These are phyloP conservation scores for Agarophyton chilense DNA, from an alignment of 23 red algal genomes.

Conservation along the genomic window DNA sequence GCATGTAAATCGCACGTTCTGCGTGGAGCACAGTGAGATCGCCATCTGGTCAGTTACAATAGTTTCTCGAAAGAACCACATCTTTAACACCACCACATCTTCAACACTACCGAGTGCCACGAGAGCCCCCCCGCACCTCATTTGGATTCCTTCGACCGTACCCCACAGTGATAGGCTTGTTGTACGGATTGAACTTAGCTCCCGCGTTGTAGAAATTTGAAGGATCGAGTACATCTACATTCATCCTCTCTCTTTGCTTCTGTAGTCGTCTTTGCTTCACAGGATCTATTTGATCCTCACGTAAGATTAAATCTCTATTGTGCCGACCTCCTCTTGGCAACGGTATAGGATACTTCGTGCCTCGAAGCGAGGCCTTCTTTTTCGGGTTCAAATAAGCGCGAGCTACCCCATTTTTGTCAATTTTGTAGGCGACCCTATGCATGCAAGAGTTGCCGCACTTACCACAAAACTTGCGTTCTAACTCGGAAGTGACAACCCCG, in stretches of 20 bases:
- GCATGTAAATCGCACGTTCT: constrained; percentile 1
- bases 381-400: constrained; percentile 62
- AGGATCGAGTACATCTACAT: constrained; percentile 78
- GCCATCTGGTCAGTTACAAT: neutral
- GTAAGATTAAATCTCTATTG: constrained; percentile 81
- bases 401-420: constrained; percentile 74
- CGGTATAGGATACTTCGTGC: constrained; percentile 95
- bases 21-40: neutral
- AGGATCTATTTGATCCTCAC: constrained; percentile 82
- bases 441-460: constrained; percentile 81
- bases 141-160: constrained; percentile 79
- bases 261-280: constrained; percentile 35
- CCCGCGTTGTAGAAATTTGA: constrained; percentile 84
- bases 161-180: constrained; percentile 63
- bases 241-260: constrained; percentile 50
- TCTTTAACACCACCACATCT: neutral
- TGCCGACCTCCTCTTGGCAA: constrained; percentile 81
- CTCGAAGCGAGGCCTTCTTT: constrained; percentile 50
- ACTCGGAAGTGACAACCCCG: constrained; percentile 61
- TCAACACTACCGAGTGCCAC: constrained; percentile 9
- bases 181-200: constrained; percentile 56
- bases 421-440: constrained; percentile 66
- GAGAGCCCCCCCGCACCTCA: constrained; percentile 40
- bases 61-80: neutral
- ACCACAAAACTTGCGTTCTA: constrained; percentile 78